phyloP scores from a whole-genome alignment of 768 basidiomycete genomes.

The Lentinula boryana region DNA sequence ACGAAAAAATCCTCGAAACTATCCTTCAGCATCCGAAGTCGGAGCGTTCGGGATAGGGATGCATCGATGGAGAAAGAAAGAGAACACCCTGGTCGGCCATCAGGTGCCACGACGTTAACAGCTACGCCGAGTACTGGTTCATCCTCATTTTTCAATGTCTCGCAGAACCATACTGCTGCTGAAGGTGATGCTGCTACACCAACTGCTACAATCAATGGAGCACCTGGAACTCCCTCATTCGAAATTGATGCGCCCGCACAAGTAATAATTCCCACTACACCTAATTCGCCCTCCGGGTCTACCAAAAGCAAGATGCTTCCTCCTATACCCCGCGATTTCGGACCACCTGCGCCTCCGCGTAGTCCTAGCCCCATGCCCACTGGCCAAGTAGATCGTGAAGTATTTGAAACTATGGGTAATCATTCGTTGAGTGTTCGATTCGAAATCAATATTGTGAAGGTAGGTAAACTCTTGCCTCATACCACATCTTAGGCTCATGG shows the following conservation, averaged over 20 bases:
- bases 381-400: conserved; percentile 58
- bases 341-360: conserved; percentile 28
- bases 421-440: conserved; percentile 87
- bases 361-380: conserved; percentile 53
- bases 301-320: conserved; percentile 61
- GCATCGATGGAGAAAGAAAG: conserved; percentile 32
- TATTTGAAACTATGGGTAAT: conserved; percentile 69
- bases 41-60: conserved; percentile 27
- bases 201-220: conserved; percentile 18
- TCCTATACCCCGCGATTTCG: conserved; percentile 74
- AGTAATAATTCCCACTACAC: conserved; percentile 1
- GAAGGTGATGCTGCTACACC: conserved; percentile 10
- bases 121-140: conserved; percentile 72
- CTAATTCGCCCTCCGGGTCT: conserved; percentile 28
- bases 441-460: conserved; percentile 97
- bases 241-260: conserved; percentile 24
- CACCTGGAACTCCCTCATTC: conserved; percentile 16
- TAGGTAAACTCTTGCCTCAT: conserved; percentile 27
- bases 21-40: conserved; percentile 57
- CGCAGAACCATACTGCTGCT: conserved; percentile 40
- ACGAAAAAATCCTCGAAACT: conserved; percentile 74
- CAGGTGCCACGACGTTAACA: conserved; percentile 43
- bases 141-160: conserved; percentile 83
- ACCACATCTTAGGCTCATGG: background rate
- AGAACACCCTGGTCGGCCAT: conserved; percentile 29